A percentile compares a stretch with the other conserved stretches of the same genome.
Evolutionary conservation across 345 rosid genomes (phyloP).

Genomic region (Eucalyptus lansdowneana): DNA sequence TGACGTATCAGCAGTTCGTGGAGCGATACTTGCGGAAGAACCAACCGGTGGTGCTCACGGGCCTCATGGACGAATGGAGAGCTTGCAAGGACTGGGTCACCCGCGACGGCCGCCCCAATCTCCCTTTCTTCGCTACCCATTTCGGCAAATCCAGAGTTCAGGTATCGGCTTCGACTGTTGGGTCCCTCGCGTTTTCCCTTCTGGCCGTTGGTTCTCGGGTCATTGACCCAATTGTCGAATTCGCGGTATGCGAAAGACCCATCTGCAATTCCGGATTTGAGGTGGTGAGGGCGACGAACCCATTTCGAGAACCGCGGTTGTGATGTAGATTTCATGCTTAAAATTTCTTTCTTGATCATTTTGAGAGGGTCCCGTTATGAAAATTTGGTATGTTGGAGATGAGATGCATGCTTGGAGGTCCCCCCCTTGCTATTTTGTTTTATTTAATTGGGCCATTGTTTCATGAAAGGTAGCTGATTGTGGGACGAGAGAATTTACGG

Average conservation of each 20-base stretch:
- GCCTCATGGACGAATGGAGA: conserved; percentile 74
- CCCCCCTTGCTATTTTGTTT: neutral
- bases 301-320: neutral
- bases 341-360: neutral
- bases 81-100: conserved; percentile 77
- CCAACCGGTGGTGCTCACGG: conserved; percentile 61
- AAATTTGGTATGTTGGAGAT: neutral
- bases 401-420: neutral
- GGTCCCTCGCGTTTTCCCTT: neutral
- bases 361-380: neutral
- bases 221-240: neutral
- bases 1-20: conserved; percentile 52
- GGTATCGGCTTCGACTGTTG: conserved; percentile 15
- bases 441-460: neutral
- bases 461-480: conserved; percentile 71
- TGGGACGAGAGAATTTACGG: conserved; percentile 58
- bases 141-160: conserved; percentile 75
- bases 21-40: conserved; percentile 54
- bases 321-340: neutral
- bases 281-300: neutral
- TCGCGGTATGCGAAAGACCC: neutral
- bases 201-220: neutral
- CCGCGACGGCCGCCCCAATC: conserved; percentile 41
- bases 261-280: neutral
- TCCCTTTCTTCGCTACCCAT: conserved; percentile 46